Evolutionary conservation across 768 basidiomycete genomes (phyloP).

Genomic region (Ramaria sp.): DNA sequence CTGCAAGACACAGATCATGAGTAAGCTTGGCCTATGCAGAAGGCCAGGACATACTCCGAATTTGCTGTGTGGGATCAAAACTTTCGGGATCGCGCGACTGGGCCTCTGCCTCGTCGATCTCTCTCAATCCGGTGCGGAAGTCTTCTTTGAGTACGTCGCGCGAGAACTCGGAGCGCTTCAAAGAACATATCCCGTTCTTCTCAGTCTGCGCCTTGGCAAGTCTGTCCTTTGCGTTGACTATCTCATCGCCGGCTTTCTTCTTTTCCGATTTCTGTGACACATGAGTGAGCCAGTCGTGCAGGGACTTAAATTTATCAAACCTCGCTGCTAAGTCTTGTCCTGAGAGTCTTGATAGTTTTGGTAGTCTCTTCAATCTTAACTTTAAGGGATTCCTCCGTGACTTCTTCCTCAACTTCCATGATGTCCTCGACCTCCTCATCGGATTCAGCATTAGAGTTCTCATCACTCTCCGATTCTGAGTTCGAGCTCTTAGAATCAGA

Average conservation of each 20-base stretch:
- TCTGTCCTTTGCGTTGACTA: slow-evolving; percentile 30
- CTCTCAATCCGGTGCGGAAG: slow-evolving; percentile 47
- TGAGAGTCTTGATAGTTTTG: slow-evolving; percentile 28
- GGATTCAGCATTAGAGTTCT: slow-evolving; percentile 13
- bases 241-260: slow-evolving; percentile 27
- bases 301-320: not conserved
- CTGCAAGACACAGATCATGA: slow-evolving; percentile 19
- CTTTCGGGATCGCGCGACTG: slow-evolving; percentile 46
- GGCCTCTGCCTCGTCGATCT: slow-evolving; percentile 48
- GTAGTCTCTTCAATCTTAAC: slow-evolving; percentile 34
- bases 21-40: not conserved
- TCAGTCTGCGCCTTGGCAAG: slow-evolving; percentile 25
- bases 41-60: slow-evolving; percentile 30
- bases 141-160: slow-evolving; percentile 47
- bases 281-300: not conserved
- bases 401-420: slow-evolving; percentile 24
- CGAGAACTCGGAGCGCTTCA: slow-evolving; percentile 38
- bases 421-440: slow-evolving; percentile 21
- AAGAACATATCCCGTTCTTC: slow-evolving; percentile 53
- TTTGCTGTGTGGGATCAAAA: slow-evolving; percentile 40
- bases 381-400: slow-evolving; percentile 35
- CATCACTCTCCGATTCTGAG: slow-evolving; percentile 14
- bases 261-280: slow-evolving; percentile 22
- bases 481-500: slow-evolving; percentile 15
- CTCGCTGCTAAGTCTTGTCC: slow-evolving; percentile 23